Evolutionary conservation across 148 eudicot species (phyloP).

Genomic region (Beta vulgaris): DNA sequence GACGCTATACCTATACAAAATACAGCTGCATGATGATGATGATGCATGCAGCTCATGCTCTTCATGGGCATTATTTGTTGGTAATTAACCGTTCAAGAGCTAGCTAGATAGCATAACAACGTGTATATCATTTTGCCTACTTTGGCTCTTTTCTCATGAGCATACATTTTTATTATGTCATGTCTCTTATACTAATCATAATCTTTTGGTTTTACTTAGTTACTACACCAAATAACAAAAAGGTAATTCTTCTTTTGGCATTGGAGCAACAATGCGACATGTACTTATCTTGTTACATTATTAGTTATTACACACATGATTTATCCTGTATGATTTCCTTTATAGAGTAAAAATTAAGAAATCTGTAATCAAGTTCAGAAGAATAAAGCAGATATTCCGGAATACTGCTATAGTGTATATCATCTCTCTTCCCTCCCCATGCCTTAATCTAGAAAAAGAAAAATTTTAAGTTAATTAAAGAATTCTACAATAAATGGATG

Average conservation of each 20-base stretch:
- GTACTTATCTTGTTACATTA: neutral
- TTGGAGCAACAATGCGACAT: neutral
- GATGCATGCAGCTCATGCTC: conserved; percentile 1
- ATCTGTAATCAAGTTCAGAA: neutral
- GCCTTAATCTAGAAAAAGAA: too few relatives aligned
- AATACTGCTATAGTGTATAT: too few relatives aligned
- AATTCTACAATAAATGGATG: too few relatives aligned
- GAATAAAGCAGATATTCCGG: neutral
- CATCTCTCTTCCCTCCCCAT: too few relatives aligned
- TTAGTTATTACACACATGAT: neutral
- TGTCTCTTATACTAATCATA: conserved; percentile 2
- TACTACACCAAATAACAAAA: neutral
- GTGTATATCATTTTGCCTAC: conserved; percentile 7
- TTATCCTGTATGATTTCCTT: neutral
- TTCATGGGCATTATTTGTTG: neutral
- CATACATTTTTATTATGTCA: neutral
- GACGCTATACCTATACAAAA: neutral
- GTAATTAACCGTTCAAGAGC: neutral
- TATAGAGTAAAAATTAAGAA: neutral
- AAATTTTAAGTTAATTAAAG: too few relatives aligned
- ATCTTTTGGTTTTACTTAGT: neutral
- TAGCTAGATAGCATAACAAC: neutral
- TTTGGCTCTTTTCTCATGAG: neutral
- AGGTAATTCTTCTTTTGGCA: too few relatives aligned
- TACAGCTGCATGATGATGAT: neutral